phyloP scores from a whole-genome alignment of 257 asterid genomes.

The Nicotiana noctiflora region DNA sequence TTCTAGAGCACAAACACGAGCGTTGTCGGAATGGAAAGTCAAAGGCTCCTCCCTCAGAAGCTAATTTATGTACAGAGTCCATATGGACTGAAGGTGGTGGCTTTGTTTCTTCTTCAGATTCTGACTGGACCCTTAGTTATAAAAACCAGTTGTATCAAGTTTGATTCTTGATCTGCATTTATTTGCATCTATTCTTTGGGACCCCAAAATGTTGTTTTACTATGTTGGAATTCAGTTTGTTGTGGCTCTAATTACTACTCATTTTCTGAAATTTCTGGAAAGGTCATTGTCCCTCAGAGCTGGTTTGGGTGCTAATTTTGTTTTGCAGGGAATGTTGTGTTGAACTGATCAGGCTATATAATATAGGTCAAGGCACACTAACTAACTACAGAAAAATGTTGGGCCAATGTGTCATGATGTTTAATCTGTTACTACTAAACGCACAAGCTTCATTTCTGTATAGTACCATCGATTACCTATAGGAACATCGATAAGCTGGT shows the following conservation, averaged over 20 bases:
- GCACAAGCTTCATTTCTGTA: background rate
- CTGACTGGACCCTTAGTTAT: conserved; percentile 50
- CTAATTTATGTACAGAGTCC: conserved; percentile 54
- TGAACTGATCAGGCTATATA: background rate
- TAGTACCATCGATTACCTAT: background rate
- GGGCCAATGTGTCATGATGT: background rate
- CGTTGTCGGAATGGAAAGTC: conserved; percentile 28
- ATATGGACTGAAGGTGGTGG: conserved; percentile 64
- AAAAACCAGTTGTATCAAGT: conserved; percentile 30
- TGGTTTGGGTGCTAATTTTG: background rate
- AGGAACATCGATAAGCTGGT: background rate
- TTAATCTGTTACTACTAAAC: background rate
- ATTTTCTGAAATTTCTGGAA: background rate
- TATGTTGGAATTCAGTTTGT: background rate
- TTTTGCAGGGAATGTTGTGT: background rate
- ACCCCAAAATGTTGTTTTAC: background rate
- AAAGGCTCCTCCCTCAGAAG: background rate
- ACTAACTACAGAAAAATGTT: background rate
- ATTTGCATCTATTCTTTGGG: background rate
- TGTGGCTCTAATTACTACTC: background rate
- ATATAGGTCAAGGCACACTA: background rate
- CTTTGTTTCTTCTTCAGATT: conserved; percentile 60
- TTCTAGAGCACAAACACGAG: conserved; percentile 46
- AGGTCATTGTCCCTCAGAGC: background rate
- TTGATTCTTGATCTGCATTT: conserved; percentile 3